These are phyloP conservation scores for Phytophthora agathidicida DNA, from an alignment of 352 stramenopile species.

Conservation along the genomic window DNA sequence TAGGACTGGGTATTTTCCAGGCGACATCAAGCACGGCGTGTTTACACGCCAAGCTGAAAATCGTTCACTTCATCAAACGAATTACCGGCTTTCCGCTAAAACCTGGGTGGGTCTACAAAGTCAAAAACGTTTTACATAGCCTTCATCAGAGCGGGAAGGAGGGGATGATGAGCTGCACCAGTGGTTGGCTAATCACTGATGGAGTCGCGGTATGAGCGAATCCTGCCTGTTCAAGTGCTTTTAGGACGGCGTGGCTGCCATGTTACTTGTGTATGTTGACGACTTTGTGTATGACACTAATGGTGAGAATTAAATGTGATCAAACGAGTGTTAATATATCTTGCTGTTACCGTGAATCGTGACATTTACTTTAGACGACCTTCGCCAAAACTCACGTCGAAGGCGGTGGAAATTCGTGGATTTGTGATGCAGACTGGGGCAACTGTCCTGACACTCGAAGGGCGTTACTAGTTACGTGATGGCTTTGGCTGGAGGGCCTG, in stretches of 20 bases:
- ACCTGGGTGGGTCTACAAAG: constrained; percentile 10
- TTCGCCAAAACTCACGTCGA: no score
- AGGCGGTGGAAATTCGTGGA: neutral
- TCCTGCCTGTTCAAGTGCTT: constrained; percentile 7
- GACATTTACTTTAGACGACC: no score
- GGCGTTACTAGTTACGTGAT: constrained; percentile 3
- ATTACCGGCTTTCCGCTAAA: constrained; percentile 10
- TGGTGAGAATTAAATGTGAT: neutral
- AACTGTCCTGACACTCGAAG: constrained; percentile 10
- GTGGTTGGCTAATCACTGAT: neutral
- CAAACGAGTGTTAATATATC: neutral
- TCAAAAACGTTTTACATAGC: constrained; percentile 1
- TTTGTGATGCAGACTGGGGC: constrained; percentile 5
- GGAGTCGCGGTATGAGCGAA: constrained; percentile 1
- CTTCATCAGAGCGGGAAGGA: constrained; percentile 3
- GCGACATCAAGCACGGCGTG: constrained; percentile 11
- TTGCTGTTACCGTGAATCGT: neutral
- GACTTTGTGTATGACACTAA: constrained; percentile 8
- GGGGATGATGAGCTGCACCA: constrained; percentile 2
- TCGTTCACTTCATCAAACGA: neutral
- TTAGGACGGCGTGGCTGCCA: neutral
- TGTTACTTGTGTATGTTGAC: constrained; percentile 2
- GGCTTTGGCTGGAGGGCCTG: neutral
- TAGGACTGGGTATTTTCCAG: no score
- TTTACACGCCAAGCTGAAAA: neutral